Percentiles rank a stretch among this genome's conserved stretches.
Evolutionary conservation across 345 rosid species (phyloP).

Genomic region (Gossypioides kirkii): DNA sequence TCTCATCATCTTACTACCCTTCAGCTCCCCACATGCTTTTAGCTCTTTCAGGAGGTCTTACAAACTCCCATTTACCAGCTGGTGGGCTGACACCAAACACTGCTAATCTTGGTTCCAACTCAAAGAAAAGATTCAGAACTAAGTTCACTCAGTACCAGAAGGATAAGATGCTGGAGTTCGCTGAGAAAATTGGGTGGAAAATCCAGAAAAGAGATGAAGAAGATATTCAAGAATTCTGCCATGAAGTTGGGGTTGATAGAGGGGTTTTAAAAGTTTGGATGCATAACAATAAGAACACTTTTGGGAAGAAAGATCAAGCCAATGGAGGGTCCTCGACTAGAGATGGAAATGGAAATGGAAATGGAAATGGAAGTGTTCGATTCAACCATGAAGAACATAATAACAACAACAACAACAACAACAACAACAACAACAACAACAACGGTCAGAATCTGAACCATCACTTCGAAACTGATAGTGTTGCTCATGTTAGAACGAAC

Average conservation of each 20-base stretch:
- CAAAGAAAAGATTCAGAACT: slow-evolving; percentile 59
- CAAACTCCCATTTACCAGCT: slow-evolving; percentile 15
- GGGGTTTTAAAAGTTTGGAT: slow-evolving; percentile 87
- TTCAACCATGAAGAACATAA: slow-evolving; percentile 6
- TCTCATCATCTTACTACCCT: slow-evolving; percentile 71
- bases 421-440: slow-evolving; percentile 2
- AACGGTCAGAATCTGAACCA: slow-evolving; percentile 26
- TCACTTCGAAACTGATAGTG: slow-evolving; percentile 26
- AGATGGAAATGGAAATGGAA: neutral
- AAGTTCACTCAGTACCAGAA: slow-evolving; percentile 67
- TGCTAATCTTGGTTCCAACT: slow-evolving; percentile 12
- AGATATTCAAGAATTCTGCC: slow-evolving; percentile 50
- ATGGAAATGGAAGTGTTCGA: neutral
- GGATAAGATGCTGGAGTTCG: slow-evolving; percentile 62
- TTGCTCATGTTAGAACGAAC: slow-evolving; percentile 30
- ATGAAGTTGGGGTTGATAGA: slow-evolving; percentile 62
- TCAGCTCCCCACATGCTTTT: slow-evolving; percentile 74
- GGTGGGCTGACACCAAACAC: slow-evolving; percentile 3
- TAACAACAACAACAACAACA: slow-evolving; percentile 14
- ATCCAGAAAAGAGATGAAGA: slow-evolving; percentile 80
- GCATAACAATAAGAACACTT: slow-evolving; percentile 86
- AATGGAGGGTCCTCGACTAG: neutral
- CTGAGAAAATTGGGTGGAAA: slow-evolving; percentile 82
- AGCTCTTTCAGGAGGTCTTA: slow-evolving; percentile 47
- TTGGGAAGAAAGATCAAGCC: slow-evolving; percentile 32